These are phyloP conservation scores for Lasiodiplodia hormozganensis DNA, from an alignment of 2,329 filamentous ascomycete species.

Conservation along the genomic window DNA sequence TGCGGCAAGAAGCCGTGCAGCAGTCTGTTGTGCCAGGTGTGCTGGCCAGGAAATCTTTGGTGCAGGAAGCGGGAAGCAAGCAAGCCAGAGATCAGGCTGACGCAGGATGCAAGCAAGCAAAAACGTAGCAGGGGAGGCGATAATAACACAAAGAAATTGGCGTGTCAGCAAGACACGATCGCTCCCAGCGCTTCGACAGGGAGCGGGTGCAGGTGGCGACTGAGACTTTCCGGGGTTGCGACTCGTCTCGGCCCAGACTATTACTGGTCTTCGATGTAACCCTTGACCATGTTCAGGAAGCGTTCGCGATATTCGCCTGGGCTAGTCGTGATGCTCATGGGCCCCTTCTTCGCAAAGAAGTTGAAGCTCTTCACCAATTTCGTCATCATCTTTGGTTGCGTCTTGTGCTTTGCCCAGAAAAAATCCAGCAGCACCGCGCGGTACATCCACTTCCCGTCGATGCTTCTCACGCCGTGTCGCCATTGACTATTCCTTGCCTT, in stretches of 20 bases:
- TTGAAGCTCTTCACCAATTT: slow-evolving; percentile 70
- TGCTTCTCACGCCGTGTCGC: slow-evolving; percentile 67
- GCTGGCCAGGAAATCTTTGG: slow-evolving; percentile 1
- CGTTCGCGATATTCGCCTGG: slow-evolving; percentile 70
- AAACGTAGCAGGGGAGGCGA: neutral
- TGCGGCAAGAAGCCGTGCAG: neutral
- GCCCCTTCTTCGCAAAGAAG: slow-evolving; percentile 66
- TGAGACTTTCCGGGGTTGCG: neutral
- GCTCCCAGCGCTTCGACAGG: neutral
- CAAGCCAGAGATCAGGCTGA: neutral
- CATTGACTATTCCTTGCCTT: slow-evolving; percentile 51
- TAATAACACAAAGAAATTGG: neutral
- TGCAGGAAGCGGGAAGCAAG: slow-evolving; percentile 9
- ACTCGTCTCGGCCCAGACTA: neutral
- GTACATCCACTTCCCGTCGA: slow-evolving; percentile 71
- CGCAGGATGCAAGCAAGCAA: slow-evolving; percentile 8
- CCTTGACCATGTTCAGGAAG: slow-evolving; percentile 60
- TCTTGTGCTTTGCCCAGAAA: slow-evolving; percentile 78
- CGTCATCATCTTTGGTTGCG: slow-evolving; percentile 71
- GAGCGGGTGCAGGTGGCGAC: neutral
- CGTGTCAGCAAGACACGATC: neutral
- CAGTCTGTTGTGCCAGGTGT: neutral
- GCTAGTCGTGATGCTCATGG: slow-evolving; percentile 77
- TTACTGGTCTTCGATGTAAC: slow-evolving; percentile 39
- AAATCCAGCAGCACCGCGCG: slow-evolving; percentile 74